Evolutionary conservation across 1,284 basidiomycete genomes (phyloP), one percentile per base, ranked within the genome.

Genomic region (Phlebopus sp.): DNA sequence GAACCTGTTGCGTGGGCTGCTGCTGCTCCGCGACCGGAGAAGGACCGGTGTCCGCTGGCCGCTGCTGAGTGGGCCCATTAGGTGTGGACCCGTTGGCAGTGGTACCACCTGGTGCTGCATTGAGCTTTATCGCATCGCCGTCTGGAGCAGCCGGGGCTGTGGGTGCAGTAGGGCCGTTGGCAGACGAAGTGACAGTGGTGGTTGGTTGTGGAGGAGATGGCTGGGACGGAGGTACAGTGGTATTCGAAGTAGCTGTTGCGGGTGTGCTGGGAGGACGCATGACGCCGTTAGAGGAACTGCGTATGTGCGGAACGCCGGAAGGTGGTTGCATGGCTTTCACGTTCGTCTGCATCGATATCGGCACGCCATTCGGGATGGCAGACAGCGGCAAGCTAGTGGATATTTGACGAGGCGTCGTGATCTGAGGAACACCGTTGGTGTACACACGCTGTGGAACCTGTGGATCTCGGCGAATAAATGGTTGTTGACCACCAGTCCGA

Each of bases 261-360:
- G 57, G 61, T 11, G 63, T 59, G 15, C 61, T 61, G 23, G 76
- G 71, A 1, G 78, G 75, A 15, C 75, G 77, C 64, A 78, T 79
- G 31, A 68, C 75, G 46, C 75, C 77, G 34, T 74, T 77, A 0
- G 79, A 76, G 0, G 79, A 78, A 31, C 81, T 78, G 27, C 81
- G 76, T 67, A 80, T 72, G 42, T 79, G 79, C 1, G 79, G 76
- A 5, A 77, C 60, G 0, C 69, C 63, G 13, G 65, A 59, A 4
- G 81, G 75, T 1, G 81, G 75, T 1, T 70, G 65, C 47, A 74
- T 60, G 36, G 76, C 77, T 68, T 82, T 83, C 51, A 82, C 62
- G 42, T 78, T 79, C 15, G 79, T 71, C 47, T 75, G 76, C 60
- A 80, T 71, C 1, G 79, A 68, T 10, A 82, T 68, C 0, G 79